Evolutionary conservation across 768 basidiomycete species (phyloP), one percentile per base, ranked within the genome.

Genomic region (Amanita inopinata): DNA sequence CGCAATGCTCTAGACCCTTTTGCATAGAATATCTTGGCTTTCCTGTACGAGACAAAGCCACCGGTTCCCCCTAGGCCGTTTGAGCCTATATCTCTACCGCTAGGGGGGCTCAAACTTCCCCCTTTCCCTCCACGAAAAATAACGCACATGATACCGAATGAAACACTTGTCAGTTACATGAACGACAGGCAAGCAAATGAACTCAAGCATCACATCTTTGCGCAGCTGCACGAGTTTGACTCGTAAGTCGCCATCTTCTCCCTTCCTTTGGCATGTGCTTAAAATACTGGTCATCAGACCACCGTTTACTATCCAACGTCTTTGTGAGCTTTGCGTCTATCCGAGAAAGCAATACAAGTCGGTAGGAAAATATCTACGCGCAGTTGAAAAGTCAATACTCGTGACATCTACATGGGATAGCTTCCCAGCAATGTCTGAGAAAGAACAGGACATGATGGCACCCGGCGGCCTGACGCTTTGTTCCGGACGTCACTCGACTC

Each of bases 261-360:
- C 24, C 33, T 37, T 15, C 3, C 19, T 3, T 24, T 3, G 20
- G 19, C 23, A 9, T 20, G 15, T 22, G 23, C 11, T 6, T 37
- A 19, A 37, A 25, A 18, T 22, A 23, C 14, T 18, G n/a, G 6
- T 20, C 42, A 64, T 78, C 12, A 71, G 71, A 38, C 72, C 84
- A 0, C 90, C 90, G 2, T 94, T 93, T 58, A 92, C 90, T 6
- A 83, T 93, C 42, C 91, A 94, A 60, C 79, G 90, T 33, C 65
- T 92, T 9, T 87, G 85, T 56, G 90, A 93, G 55, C 77, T 94
- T 18, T 78, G 80, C 49, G 51, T 83, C 9, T 60, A 71, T 31
- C 88, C 89, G 3, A 69, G 67, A 49, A 66, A 71, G 34, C 74
- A 88, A 51, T 92, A 93, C 70, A 78, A 68, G 33, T 72, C 75